These are phyloP conservation scores for Candida suzukii DNA, from an alignment of 805 yeast species.

Conservation along the genomic window DNA sequence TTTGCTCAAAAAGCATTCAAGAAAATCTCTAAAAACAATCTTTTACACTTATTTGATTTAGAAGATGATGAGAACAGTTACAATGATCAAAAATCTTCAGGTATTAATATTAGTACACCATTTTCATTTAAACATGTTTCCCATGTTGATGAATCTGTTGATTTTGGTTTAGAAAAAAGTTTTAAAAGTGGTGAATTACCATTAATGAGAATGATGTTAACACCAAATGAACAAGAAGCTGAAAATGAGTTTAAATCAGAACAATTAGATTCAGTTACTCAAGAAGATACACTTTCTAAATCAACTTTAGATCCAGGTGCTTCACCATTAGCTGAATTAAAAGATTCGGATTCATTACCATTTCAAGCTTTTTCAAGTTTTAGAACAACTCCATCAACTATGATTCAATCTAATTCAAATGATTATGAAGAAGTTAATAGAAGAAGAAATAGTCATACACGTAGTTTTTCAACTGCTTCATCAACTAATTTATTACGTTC, in stretches of 20 bases:
- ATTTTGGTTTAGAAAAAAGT: conserved; percentile 24
- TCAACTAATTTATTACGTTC: conserved; percentile 10
- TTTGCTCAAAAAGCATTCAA: conserved; percentile 5
- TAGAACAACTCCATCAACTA: conserved; percentile 18
- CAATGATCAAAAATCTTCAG: no score
- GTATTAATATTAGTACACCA: conserved; percentile 23
- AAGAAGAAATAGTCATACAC: conserved; percentile 5
- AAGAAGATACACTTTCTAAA: conserved; percentile 1
- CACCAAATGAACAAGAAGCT: background rate
- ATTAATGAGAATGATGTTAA: conserved; percentile 7
- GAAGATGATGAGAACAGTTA: background rate
- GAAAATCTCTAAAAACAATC: conserved; percentile 7
- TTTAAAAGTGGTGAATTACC: conserved; percentile 13
- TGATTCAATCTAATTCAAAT: no score
- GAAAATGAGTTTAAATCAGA: background rate
- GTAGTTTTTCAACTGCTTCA: conserved; percentile 12
- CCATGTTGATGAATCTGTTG: conserved; percentile 21
- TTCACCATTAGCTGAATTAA: background rate
- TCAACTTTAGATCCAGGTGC: background rate
- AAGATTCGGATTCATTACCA: conserved; percentile 1
- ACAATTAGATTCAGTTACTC: background rate
- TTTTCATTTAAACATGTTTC: conserved; percentile 26
- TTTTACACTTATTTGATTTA: conserved; percentile 14
- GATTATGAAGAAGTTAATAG: background rate
- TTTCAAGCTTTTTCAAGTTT: conserved; percentile 23